Evolutionary conservation across 2,329 filamentous ascomycete species (phyloP), one percentile per base, ranked within the genome.

Genomic region (Colletotrichum eleusines): DNA sequence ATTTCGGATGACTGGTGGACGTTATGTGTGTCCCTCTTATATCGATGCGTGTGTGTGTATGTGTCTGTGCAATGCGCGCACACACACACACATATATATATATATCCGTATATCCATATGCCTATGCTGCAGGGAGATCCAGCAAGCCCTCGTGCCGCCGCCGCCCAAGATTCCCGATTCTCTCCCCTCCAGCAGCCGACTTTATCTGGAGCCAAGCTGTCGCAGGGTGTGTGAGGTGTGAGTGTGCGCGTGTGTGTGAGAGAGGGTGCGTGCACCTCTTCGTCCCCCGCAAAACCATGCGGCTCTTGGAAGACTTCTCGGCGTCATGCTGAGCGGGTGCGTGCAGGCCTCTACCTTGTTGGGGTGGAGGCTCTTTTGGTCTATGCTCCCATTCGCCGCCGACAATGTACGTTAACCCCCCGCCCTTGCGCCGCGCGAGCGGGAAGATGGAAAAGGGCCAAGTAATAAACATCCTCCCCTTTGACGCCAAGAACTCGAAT

Each of bases 271-370:
- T 18, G 23, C 46, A 48, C 46, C 11, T 26, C 48, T 16, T 18
- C 44, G 2, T 18, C 4, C 26, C 2, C 9, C 26, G n/a, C n/a
- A 2, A 33, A 54, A 18, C 20, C 60, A 57, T 64, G 66, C 66
- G 66, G 66, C 60, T 64, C 59, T 58, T 68, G 60, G 51, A 68
- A 68, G 50, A n/a, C 28, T 58, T 64, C 51, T 58, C 60, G 42
- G 60, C 66, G 60, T 58, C 55, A 68, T 68, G 66, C 66, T 44
- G 6, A 20, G 40, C 1, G 40, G 6, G 40, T 50, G 48, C 38
- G 31, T 33, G 31, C 31, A 7, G 3, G 31, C 31, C 4, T 33
- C n/a, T n/a, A 7, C 20, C 51, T n/a, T 23, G 51, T 35, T 18
- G 28, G 28, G 35, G 31, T 11, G 8, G 1, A 9, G 28, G 51